phyloP scores from a whole-genome alignment of 2,329 filamentous ascomycete genomes.

The Trichoderma sp. region DNA sequence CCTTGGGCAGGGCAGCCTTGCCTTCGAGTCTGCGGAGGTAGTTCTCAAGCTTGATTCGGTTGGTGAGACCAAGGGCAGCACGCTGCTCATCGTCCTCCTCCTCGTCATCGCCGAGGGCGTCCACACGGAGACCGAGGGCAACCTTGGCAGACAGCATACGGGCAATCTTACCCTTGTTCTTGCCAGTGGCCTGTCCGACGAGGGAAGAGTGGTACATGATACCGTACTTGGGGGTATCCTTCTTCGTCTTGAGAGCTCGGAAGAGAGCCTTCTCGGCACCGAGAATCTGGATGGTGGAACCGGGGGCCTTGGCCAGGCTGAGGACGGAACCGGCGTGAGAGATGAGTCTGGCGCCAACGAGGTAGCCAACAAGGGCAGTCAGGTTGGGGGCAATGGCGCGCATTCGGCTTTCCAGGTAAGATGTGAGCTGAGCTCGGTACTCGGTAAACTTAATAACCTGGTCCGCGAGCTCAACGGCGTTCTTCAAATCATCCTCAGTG shows the following conservation, averaged over 20 bases:
- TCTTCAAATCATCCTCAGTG: conserved; percentile 85
- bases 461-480: conserved; percentile 88
- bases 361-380: conserved; percentile 86
- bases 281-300: conserved; percentile 95
- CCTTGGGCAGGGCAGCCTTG: conserved; percentile 80
- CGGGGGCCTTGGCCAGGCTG: conserved; percentile 92
- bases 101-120: conserved; percentile 67
- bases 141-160: conserved; percentile 94
- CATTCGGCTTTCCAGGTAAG: conserved; percentile 91
- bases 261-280: conserved; percentile 99
- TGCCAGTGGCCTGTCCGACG: conserved; percentile 93
- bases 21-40: conserved; percentile 79
- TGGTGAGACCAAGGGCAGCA: conserved; percentile 72
- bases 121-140: conserved; percentile 87
- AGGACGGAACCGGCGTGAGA: conserved; percentile 92
- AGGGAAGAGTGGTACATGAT: conserved; percentile 90
- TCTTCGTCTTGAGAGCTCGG: conserved; percentile 97
- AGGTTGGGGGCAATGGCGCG: conserved; percentile 95
- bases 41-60: conserved; percentile 73
- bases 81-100: conserved; percentile 87
- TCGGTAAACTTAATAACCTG: conserved; percentile 92
- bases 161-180: conserved; percentile 99
- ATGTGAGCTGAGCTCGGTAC: conserved; percentile 83
- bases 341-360: conserved; percentile 92
- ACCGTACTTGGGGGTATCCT: conserved; percentile 98